Conservation (phyloP, 148 eudicot genomes). For the Vaccinium vitisidaea region DNA sequence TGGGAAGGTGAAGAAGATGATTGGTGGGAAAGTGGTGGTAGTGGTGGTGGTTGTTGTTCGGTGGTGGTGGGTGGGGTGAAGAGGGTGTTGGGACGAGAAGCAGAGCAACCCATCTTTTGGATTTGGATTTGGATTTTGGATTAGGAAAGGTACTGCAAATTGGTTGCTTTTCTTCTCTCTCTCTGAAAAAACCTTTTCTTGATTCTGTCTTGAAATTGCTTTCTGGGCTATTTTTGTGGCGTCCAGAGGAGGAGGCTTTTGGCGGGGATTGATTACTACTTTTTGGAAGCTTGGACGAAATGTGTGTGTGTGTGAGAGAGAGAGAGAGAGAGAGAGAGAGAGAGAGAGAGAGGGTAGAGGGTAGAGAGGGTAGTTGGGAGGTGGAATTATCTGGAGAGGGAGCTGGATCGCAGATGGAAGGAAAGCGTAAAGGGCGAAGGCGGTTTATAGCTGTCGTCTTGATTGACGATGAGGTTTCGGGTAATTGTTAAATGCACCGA, state of each 20-base stretch:
- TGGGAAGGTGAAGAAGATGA: conserved; percentile 27
- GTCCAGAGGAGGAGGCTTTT: not conserved
- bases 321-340: not conserved
- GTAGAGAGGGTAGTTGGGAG: not conserved
- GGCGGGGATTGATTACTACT: not conserved
- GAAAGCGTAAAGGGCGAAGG: not conserved
- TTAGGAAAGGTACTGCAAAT: not conserved
- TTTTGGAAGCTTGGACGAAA: not conserved
- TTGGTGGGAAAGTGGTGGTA: conserved; percentile 11
- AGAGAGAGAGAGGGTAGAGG: not conserved
- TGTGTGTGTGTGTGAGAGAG: no score
- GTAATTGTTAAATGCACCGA: not conserved
- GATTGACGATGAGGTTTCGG: not conserved
- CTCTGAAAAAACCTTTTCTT: not conserved
- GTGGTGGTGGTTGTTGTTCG: not conserved
- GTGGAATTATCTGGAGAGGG: not conserved
- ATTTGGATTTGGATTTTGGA: not conserved
- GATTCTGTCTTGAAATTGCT: not conserved
- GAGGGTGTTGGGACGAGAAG: conserved; percentile 48
- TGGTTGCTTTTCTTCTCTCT: not conserved
- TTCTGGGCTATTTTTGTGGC: not conserved
- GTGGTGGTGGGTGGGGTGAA: conserved; percentile 32
- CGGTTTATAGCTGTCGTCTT: not conserved
- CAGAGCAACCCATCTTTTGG: conserved; percentile 68
- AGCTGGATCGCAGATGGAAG: not conserved